Evolutionary conservation across 2,329 filamentous ascomycete genomes (phyloP), one percentile per base, ranked within the genome.

Genomic region (Nigrospora osmanthi): DNA sequence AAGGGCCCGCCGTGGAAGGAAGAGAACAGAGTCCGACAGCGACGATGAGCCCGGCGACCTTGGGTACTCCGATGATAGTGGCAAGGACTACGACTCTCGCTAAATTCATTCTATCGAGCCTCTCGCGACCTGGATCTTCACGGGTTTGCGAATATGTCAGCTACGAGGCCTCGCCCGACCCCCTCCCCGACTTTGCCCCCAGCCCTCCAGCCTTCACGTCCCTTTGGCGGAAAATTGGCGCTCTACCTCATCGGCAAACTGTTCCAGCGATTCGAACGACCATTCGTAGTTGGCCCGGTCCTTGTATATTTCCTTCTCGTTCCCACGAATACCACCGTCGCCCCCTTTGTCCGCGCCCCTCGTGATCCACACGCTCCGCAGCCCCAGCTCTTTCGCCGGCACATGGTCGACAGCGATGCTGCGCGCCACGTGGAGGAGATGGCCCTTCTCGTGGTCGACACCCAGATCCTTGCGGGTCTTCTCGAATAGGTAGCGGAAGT

Each of bases 381-480:
- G 58, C 1, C 78, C 81, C 15, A 81, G 54, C 56, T 76, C 59
- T 61, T 75, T 76, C 3, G 81, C 80, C 0, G 85, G 81, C 5
- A 76, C 71, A 60, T 87, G 83, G 54, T 89, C 85, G 51, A 83
- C 77, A 34, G 70, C 72, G 58, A 87, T 63, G 49, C 80, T 83
- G 62, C 85, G 75, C 43, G 85, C 85, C 0, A 84, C 83, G 58
- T 87, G 83, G 51, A 87, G 56, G 38, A 89, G 67, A 49, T 80
- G 66, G 0, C 67, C 69, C n/a, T 51, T 45, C 11, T 50, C 43
- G 52, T 76, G 78, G 43, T 68, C 63, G 0, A 83, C 60, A 0
- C 76, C 78, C 53, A 85, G 79, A n/a, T 71, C 68, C 1, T 64
- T 55, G 54, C 74, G 48, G 2, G 78, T 73, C 40, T 75, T 66